Percentiles rank a stretch among this genome's conserved stretches.
phyloP scores from a whole-genome alignment of 257 asterid species.

The Solanum piurae region DNA sequence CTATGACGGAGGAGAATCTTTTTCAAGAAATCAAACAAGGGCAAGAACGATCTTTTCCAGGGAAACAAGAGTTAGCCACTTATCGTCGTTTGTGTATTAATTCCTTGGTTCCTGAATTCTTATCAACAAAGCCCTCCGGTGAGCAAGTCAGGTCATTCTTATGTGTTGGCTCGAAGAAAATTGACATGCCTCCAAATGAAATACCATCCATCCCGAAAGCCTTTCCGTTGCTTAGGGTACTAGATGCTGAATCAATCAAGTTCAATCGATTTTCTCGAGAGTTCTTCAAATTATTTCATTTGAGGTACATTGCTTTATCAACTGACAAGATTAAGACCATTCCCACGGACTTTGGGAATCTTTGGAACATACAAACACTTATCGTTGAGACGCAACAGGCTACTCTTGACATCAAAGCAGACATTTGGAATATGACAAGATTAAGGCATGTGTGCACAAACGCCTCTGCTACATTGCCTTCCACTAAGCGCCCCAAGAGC shows the following conservation, averaged over 20 bases:
- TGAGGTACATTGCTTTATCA: conserved; percentile 42
- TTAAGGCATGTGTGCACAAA: conserved; percentile 40
- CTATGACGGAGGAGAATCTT: conserved; percentile 24
- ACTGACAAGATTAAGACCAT: conserved; percentile 19
- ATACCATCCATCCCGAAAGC: conserved; percentile 29
- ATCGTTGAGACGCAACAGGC: conserved; percentile 29
- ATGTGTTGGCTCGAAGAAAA: conserved; percentile 27
- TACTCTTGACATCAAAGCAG: conserved; percentile 31
- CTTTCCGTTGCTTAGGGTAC: conserved; percentile 44
- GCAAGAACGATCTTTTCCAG: not conserved
- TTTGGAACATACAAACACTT: conserved; percentile 49
- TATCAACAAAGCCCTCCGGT: conserved; percentile 26
- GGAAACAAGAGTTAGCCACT: conserved; percentile 16
- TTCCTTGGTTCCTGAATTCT: conserved; percentile 23
- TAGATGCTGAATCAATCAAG: conserved; percentile 27
- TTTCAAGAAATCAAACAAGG: conserved; percentile 26
- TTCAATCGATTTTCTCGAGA: conserved; percentile 35
- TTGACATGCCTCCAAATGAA: conserved; percentile 17
- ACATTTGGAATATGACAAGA: conserved; percentile 47
- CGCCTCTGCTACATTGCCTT: conserved; percentile 22
- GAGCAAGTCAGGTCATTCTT: conserved; percentile 49
- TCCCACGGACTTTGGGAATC: conserved; percentile 27
- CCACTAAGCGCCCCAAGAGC: not conserved
- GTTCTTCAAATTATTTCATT: conserved; percentile 27
- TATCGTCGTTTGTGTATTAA: conserved; percentile 48